Base-by-base conservation (phyloP, 495 filamentous ascomycete species). In the Schizothecium vesticola region DNA sequence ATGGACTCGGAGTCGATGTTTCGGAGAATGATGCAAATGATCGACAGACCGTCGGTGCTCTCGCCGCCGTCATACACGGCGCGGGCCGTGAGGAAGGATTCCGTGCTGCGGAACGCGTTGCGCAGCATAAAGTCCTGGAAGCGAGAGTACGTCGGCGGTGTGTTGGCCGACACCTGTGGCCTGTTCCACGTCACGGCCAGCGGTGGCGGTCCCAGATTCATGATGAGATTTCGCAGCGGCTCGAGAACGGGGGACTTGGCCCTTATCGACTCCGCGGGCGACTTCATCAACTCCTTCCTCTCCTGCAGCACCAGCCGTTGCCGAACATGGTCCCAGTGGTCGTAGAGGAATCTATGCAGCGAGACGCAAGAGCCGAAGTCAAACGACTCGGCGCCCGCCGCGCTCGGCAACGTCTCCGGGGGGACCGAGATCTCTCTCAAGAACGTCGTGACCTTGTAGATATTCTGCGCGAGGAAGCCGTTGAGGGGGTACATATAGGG, bases 41-140 rank as follows among this genome's bases (percentile, higher is more conserved):
- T 85, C 8, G 87, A 83, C 31, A 89, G 74, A 6, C 86, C 88
- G 71, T 90, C 88, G 80, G 87, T 89, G 72, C 85, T 89, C 75
- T 89, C 86, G 57, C 88, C 88, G 31, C 88, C 88, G 69, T 89
- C 88, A 70, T 90, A 90, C 5, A 90, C 85, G 21, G 87, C 87
- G 9, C 86, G 82, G 56, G 83, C 82, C 16, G 84, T 84, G n/a
- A 86, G 70, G 61, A 85, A 84, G 61, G 83, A 86, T 67, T 89
- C 87, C 9, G 84, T 85, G 70, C 84, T 86, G 23, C 86, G 80
- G 63, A 86, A 87, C 33, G 86, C 87, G 69, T 90, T 88, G 31
- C 82, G 82, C 36, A 90, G 80, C 88, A 90, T 90, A 69, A 90
- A 90, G 70, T 89, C 82, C 72, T 90, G 88, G 73, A 89, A 90